phyloP scores from a whole-genome alignment of 331 rosid genomes.

The Quercus tomentella region DNA sequence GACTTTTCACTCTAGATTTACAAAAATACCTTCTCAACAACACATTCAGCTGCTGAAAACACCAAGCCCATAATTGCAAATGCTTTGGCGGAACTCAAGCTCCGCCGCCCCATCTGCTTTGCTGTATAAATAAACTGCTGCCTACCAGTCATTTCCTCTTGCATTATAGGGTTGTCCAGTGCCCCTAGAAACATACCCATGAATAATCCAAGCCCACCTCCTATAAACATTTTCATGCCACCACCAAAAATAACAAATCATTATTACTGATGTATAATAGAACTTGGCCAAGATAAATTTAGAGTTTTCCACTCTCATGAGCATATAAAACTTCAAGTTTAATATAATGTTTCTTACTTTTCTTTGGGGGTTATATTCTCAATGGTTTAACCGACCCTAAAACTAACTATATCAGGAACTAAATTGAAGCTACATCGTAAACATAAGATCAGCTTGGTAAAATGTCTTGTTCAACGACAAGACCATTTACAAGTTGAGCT shows the following conservation, averaged over 20 bases:
- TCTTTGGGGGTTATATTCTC: too few species aligned
- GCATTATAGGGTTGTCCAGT: constrained; percentile 70
- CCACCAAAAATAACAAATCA: constrained; percentile 3
- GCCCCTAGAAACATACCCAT: constrained; percentile 92
- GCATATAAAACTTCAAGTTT: not conserved
- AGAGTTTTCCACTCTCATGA: not conserved
- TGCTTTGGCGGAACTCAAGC: constrained; percentile 89
- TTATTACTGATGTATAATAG: not conserved
- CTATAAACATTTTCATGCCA: constrained; percentile 33
- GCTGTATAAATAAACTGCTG: constrained; percentile 74
- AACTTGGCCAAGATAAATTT: too few species aligned
- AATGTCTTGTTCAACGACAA: too few species aligned
- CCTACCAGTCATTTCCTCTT: constrained; percentile 70
- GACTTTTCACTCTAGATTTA: constrained; percentile 4
- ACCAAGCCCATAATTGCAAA: constrained; percentile 91
- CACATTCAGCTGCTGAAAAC: constrained; percentile 95
- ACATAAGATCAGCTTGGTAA: not conserved
- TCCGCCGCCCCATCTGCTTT: constrained; percentile 90
- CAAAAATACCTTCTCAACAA: constrained; percentile 68
- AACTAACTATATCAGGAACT: too few species aligned
- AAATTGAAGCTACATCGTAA: not conserved
- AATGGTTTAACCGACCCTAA: too few species aligned
- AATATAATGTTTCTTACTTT: not conserved
- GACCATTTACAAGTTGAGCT: too few species aligned
- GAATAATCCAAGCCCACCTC: constrained; percentile 87